Base-by-base conservation (phyloP, 1,284 basidiomycete species). In the Leccinum pachyderme region DNA sequence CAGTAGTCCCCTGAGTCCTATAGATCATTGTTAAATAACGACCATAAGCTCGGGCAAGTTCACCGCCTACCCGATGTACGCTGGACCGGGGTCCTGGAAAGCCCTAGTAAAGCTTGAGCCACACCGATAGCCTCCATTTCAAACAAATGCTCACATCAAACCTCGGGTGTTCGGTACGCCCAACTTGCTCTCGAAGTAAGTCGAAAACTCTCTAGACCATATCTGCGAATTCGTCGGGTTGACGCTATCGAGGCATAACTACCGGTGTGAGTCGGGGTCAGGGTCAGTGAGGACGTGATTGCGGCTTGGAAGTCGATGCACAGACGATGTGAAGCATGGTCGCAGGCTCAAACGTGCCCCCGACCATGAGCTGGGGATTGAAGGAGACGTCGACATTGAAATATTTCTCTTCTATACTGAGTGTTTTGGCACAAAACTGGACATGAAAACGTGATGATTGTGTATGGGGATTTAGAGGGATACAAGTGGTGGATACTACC, bases 331-430 rank as follows among this genome's bases (percentile, higher is more conserved):
- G 70, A 59, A 87, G 69, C 49, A 78, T 70, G 66, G 84, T 80
- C 1, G 84, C 83, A 25, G 86, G 86, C n/a, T 86, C 85, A 49
- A 84, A 80, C 7, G 78, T 79, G 5, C 84, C 85, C n/a, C 63
- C n/a, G n/a, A n/a, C n/a, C n/a, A n/a, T n/a, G n/a, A n/a, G n/a
- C n/a, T n/a, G n/a, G n/a, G n/a, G n/a, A n/a, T n/a, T n/a, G n/a
- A n/a, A n/a, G n/a, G n/a, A n/a, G n/a, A n/a, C n/a, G n/a, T n/a
- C n/a, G n/a, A n/a, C n/a, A n/a, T n/a, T n/a, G n/a, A n/a, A n/a
- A n/a, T n/a, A n/a, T n/a, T n/a, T n/a, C n/a, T n/a, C n/a, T n/a
- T n/a, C n/a, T n/a, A n/a, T n/a, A n/a, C n/a, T n/a, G 13, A 41
- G 39, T n/a, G 39, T 13, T 1, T 41, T 41, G 39, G 22, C 39